Percentiles rank a stretch among this genome's conserved stretches.
phyloP scores from a whole-genome alignment of 495 filamentous ascomycete genomes.

The Aspergillus panamensis region DNA sequence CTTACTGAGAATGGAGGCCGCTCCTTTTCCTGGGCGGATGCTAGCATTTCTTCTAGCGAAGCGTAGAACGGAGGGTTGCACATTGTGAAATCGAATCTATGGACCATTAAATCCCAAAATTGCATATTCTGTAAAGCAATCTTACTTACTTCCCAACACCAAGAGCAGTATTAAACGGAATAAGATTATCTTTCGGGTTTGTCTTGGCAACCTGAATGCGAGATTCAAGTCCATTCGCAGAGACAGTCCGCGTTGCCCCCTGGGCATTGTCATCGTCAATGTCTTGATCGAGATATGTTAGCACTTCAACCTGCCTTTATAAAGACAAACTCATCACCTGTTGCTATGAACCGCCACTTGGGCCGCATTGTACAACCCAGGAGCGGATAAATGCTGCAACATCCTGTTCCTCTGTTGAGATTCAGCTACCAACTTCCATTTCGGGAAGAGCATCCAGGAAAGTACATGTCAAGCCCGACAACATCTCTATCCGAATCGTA shows the following conservation, averaged over 20 bases:
- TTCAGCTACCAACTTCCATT: neutral
- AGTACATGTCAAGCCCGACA: slow-evolving; percentile 74
- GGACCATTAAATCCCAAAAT: neutral
- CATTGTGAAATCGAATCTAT: slow-evolving; percentile 81
- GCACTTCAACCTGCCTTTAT: no score
- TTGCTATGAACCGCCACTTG: slow-evolving; percentile 69
- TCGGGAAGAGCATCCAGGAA: neutral
- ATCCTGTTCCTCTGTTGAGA: slow-evolving; percentile 66
- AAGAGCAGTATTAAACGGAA: slow-evolving; percentile 50
- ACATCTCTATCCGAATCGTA: slow-evolving; percentile 57
- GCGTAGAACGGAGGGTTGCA: slow-evolving; percentile 94
- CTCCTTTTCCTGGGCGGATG: slow-evolving; percentile 61
- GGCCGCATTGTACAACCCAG: slow-evolving; percentile 67
- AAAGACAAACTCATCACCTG: slow-evolving; percentile 42
- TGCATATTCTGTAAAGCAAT: neutral
- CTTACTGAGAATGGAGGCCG: slow-evolving; percentile 63
- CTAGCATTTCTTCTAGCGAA: slow-evolving; percentile 63
- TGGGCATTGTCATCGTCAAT: slow-evolving; percentile 69
- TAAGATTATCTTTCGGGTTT: slow-evolving; percentile 47
- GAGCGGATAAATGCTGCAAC: slow-evolving; percentile 87
- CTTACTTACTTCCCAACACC: slow-evolving; percentile 43
- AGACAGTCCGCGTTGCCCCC: slow-evolving; percentile 62
- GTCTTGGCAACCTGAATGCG: slow-evolving; percentile 64
- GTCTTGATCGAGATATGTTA: slow-evolving; percentile 42
- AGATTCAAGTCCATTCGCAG: slow-evolving; percentile 57